Evolutionary conservation across 495 filamentous ascomycete species (phyloP).

Genomic region (Penicillium atrosanguineum): DNA sequence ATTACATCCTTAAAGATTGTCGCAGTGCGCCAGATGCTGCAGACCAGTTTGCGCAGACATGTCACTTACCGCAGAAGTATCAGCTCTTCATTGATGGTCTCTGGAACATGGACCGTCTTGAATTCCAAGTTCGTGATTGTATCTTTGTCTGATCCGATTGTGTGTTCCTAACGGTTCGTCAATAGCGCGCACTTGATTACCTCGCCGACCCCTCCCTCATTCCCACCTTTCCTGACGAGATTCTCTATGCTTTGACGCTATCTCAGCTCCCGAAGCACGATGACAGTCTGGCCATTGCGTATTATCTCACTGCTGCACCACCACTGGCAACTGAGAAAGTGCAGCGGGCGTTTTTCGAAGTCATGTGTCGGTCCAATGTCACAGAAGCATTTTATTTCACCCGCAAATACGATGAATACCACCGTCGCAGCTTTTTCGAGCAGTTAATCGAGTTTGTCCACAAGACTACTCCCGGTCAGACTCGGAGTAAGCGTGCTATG

Average conservation of each 20-base stretch:
- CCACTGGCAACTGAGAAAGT: conserved; percentile 57
- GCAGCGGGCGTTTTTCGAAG: conserved; percentile 61
- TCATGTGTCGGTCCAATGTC: conserved; percentile 63
- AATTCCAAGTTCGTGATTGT: conserved; percentile 54
- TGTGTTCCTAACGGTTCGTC: conserved; percentile 10
- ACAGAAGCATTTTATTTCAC: conserved; percentile 74
- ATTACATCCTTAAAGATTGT: conserved; percentile 76
- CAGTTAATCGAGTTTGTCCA: conserved; percentile 64
- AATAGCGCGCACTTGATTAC: conserved; percentile 63
- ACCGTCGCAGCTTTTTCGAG: conserved; percentile 61
- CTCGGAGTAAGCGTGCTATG: conserved; percentile 53
- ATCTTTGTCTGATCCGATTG: not conserved
- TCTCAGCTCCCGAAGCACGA: conserved; percentile 57
- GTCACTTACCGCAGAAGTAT: conserved; percentile 65
- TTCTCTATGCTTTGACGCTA: conserved; percentile 64
- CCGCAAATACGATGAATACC: conserved; percentile 57
- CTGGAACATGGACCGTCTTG: conserved; percentile 72
- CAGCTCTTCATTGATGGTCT: conserved; percentile 73
- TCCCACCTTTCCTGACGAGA: conserved; percentile 78
- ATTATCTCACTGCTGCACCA: conserved; percentile 70
- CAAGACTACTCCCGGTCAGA: conserved; percentile 39
- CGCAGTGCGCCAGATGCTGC: conserved; percentile 52
- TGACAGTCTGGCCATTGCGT: conserved; percentile 65
- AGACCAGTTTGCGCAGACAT: conserved; percentile 50
- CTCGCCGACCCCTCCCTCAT: conserved; percentile 74